Evolutionary conservation across 768 basidiomycete genomes (phyloP).

Genomic region (Neoboletus brunneissimus): DNA sequence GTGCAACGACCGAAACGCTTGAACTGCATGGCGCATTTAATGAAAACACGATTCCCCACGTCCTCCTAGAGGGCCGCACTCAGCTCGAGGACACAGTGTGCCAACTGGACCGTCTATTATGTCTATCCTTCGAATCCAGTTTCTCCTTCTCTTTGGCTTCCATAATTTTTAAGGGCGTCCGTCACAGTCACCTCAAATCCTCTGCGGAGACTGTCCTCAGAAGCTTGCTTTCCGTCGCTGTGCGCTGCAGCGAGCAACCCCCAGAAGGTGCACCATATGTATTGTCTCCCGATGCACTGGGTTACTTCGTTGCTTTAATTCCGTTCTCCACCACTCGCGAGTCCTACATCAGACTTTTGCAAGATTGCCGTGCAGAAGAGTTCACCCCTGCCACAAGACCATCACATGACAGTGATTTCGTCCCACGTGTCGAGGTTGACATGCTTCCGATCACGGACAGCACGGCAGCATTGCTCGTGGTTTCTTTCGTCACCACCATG

Average conservation of each 20-base stretch:
- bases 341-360: conserved; percentile 58
- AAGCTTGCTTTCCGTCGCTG: conserved; percentile 60
- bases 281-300: conserved; percentile 60
- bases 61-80: conserved; percentile 62
- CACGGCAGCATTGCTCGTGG: conserved; percentile 65
- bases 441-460: conserved; percentile 62
- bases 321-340: conserved; percentile 60
- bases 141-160: conserved; percentile 83
- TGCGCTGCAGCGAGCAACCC: conserved; percentile 37
- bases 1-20: conserved; percentile 63
- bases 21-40: conserved; percentile 58
- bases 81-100: conserved; percentile 64
- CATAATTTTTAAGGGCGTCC: conserved; percentile 83
- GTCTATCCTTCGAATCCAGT: conserved; percentile 71
- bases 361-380: conserved; percentile 57
- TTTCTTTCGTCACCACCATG: conserved; percentile 75
- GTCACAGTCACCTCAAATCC: conserved; percentile 61
- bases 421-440: conserved; percentile 53
- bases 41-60: conserved; percentile 46
- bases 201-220: conserved; percentile 61
- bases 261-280: conserved; percentile 42
- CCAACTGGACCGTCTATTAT: conserved; percentile 70
- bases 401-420: conserved; percentile 42
- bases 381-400: conserved; percentile 37
- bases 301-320: conserved; percentile 77